Evolutionary conservation across 129 eudicot species (phyloP), one percentile per base, ranked within the genome.

Genomic region (Deinandra increscens): DNA sequence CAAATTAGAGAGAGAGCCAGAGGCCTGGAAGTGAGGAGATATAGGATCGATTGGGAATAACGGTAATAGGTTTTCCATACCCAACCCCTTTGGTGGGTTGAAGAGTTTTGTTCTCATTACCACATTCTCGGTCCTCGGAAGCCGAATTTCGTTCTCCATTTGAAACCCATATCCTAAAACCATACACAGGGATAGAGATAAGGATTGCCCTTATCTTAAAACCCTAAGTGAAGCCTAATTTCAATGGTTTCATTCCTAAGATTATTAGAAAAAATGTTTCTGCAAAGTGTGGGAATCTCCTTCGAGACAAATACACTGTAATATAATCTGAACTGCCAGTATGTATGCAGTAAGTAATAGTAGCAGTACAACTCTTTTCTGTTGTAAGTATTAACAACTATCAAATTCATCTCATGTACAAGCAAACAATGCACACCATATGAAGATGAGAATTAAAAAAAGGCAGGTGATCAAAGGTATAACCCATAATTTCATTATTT

Each of bases 251-350:
- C 36, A 10, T 58, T 75, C 64, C 45, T 76, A 60, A 45, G 39
- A 75, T 68, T 75, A 55, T 60, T 60, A 37, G n/a, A n/a, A n/a
- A n/a, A n/a, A 36, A 34, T 33, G 23, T 75, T 46, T 19, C 75
- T 46, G 78, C 55, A 60, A 60, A 76, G 63, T 26, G 60, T 67
- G 60, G 70, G 80, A 76, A 76, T 76, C 80, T 76, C 54, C 26
- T 60, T 37, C 17, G 17, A 60, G 70, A 76, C 75, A 68, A 76
- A 67, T 48, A 42, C n/a, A n/a, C 79, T 75, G 79, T 66, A 54
- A 42, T 66, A 66, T 66, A 2, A 65, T 42, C 29, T 66, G 65
- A 7, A 43, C 22, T 65, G 60, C 6, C 39, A 36, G 6, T 36
- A 4, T 4, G 7, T 7, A n/a, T n/a, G n/a, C n/a, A n/a, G n/a